phyloP scores from a whole-genome alignment of 805 yeast genomes.

The Cyberlindnera mycetangii region DNA sequence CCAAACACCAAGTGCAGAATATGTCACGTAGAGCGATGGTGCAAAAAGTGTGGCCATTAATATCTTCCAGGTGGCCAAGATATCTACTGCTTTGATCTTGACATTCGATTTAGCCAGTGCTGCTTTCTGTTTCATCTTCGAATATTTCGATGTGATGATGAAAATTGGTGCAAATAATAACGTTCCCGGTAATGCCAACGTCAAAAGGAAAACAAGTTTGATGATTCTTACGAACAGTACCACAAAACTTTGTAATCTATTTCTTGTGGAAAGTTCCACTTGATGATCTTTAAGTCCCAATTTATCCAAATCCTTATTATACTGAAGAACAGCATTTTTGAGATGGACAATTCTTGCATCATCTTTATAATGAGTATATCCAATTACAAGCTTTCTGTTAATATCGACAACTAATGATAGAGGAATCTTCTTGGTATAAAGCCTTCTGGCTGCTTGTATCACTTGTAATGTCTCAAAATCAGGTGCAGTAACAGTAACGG shows the following conservation, averaged over 20 bases:
- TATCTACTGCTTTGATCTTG: conserved; percentile 86
- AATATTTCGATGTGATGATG: conserved; percentile 63
- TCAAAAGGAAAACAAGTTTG: conserved; percentile 48
- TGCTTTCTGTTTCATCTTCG: conserved; percentile 65
- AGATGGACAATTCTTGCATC: conserved; percentile 65
- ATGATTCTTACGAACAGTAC: conserved; percentile 51
- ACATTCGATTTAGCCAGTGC: conserved; percentile 92
- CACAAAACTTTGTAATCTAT: conserved; percentile 44
- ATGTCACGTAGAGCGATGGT: conserved; percentile 76
- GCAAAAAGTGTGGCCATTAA: conserved; percentile 81
- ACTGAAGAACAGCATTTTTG: conserved; percentile 59
- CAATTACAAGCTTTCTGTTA: conserved; percentile 81
- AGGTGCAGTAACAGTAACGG: conserved; percentile 91
- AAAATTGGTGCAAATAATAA: conserved; percentile 85
- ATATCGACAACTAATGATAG: conserved; percentile 80
- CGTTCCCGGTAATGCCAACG: conserved; percentile 80
- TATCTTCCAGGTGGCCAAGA: conserved; percentile 94
- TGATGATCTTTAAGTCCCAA: conserved; percentile 73
- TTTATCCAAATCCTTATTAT: conserved; percentile 62
- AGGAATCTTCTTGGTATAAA: conserved; percentile 70
- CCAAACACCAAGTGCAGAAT: conserved; percentile 51
- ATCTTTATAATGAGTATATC: conserved; percentile 73
- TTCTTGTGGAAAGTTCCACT: conserved; percentile 50
- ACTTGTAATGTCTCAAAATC: conserved; percentile 91
- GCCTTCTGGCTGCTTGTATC: conserved; percentile 90